These are phyloP conservation scores for Rachicladosporium sp. DNA, from an alignment of 2,329 filamentous ascomycete species.

Conservation along the genomic window DNA sequence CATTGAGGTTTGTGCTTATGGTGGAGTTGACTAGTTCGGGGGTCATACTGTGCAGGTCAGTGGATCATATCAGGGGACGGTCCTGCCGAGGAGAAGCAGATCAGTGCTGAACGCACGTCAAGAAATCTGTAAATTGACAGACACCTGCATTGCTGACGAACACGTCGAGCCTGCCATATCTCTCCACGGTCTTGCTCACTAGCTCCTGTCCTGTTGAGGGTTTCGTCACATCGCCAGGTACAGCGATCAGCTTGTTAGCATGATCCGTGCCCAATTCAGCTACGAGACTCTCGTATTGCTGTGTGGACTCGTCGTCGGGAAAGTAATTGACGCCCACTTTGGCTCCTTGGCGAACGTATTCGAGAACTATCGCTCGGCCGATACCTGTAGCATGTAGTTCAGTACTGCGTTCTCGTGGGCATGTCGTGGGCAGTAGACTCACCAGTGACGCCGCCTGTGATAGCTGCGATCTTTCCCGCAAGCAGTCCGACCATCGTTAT, in stretches of 20 bases:
- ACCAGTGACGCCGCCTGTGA: conserved; percentile 76
- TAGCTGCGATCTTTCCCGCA: conserved; percentile 64
- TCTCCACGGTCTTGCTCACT: conserved; percentile 51
- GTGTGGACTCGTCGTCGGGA: conserved; percentile 38
- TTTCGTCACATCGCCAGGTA: conserved; percentile 66
- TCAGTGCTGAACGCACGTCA: conserved; percentile 39
- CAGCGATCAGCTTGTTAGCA: conserved; percentile 43
- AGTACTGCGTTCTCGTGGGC: neutral
- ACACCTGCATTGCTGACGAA: conserved; percentile 84
- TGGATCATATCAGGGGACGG: no score
- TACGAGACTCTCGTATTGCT: conserved; percentile 32
- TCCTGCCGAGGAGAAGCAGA: no score
- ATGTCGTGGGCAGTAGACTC: neutral
- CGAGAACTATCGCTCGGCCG: conserved; percentile 70
- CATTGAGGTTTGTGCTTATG: conserved; percentile 68
- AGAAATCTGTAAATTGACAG: conserved; percentile 77
- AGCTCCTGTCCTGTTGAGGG: conserved; percentile 58
- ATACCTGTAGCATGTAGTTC: conserved; percentile 50
- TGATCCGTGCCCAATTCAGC: conserved; percentile 1
- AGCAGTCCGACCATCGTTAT: conserved; percentile 39
- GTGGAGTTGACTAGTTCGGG: conserved; percentile 60
- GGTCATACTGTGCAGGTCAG: conserved; percentile 40
- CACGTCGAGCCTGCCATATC: conserved; percentile 46
- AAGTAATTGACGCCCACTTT: conserved; percentile 73
- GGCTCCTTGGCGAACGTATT: conserved; percentile 66